phyloP scores from a whole-genome alignment of 164 flowering plant species.

The Aristolochia contorta region DNA sequence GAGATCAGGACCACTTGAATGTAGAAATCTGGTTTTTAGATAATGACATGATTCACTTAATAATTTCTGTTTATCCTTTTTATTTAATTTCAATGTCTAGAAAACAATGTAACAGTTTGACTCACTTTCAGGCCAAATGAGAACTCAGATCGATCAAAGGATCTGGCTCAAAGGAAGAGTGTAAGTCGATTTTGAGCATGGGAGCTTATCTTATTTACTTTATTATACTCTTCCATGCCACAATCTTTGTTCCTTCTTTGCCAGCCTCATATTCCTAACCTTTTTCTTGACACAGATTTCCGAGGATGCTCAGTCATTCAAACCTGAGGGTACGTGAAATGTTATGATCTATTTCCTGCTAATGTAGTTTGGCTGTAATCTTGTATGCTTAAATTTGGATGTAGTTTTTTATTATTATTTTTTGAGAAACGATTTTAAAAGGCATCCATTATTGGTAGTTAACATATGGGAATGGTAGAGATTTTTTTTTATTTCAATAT shows the following conservation, averaged over 20 bases:
- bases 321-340: slow-evolving; percentile 43
- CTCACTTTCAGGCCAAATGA: slow-evolving; percentile 33
- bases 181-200: slow-evolving; percentile 27
- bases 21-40: background rate
- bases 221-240: slow-evolving; percentile 6
- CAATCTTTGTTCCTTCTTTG: too few species aligned
- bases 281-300: slow-evolving; percentile 22
- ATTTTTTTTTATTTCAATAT: too few species aligned
- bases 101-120: slow-evolving; percentile 1
- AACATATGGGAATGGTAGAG: too few species aligned
- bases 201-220: background rate
- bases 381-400: too few species aligned
- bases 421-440: too few species aligned
- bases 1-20: slow-evolving; percentile 37
- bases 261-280: background rate
- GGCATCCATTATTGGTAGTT: too few species aligned
- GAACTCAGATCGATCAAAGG: slow-evolving; percentile 29
- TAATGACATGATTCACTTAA: too few species aligned
- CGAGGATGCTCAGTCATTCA: slow-evolving; percentile 28
- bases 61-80: too few species aligned
- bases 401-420: too few species aligned
- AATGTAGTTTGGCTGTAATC: too few species aligned
- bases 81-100: too few species aligned
- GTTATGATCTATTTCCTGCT: background rate
- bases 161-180: slow-evolving; percentile 19